Evolutionary conservation across 2,329 filamentous ascomycete genomes (phyloP).

Genomic region (Epichloe baconii): DNA sequence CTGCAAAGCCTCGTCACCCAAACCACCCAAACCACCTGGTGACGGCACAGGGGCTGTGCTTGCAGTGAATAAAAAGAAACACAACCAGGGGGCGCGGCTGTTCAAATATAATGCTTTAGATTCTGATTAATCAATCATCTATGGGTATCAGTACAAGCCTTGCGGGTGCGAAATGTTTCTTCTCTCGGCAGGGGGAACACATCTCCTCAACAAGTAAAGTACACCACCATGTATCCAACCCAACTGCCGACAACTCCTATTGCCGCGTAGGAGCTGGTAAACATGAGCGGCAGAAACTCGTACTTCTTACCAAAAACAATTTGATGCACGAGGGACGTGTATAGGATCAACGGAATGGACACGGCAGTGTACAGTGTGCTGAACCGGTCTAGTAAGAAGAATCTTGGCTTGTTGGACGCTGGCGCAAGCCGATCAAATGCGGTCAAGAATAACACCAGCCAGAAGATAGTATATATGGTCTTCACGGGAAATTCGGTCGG

Average conservation of each 20-base stretch:
- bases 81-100: too few relatives aligned
- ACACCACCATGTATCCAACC: slow-evolving; percentile 88
- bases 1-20: too few relatives aligned
- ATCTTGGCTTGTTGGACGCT: slow-evolving; percentile 62
- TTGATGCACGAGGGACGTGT: slow-evolving; percentile 74
- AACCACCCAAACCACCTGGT: too few relatives aligned
- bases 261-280: slow-evolving; percentile 87
- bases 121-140: not conserved
- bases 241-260: slow-evolving; percentile 93
- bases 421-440: slow-evolving; percentile 81
- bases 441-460: slow-evolving; percentile 76
- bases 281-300: slow-evolving; percentile 93
- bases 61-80: not conserved
- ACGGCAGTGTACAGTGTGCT: slow-evolving; percentile 80
- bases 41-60: too few relatives aligned
- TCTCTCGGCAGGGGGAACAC: too few relatives aligned
- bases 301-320: slow-evolving; percentile 73
- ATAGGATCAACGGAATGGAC: slow-evolving; percentile 77
- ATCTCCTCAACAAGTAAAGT: slow-evolving; percentile 46
- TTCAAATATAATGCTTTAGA: too few relatives aligned
- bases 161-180: not conserved
- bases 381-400: slow-evolving; percentile 86
- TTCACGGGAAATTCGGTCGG: slow-evolving; percentile 89
- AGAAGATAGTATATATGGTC: slow-evolving; percentile 81
- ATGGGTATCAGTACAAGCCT: slow-evolving; percentile 2